These are phyloP conservation scores for Botrytis hyacinthi DNA, from an alignment of 2,329 filamentous ascomycete genomes.

Conservation along the genomic window DNA sequence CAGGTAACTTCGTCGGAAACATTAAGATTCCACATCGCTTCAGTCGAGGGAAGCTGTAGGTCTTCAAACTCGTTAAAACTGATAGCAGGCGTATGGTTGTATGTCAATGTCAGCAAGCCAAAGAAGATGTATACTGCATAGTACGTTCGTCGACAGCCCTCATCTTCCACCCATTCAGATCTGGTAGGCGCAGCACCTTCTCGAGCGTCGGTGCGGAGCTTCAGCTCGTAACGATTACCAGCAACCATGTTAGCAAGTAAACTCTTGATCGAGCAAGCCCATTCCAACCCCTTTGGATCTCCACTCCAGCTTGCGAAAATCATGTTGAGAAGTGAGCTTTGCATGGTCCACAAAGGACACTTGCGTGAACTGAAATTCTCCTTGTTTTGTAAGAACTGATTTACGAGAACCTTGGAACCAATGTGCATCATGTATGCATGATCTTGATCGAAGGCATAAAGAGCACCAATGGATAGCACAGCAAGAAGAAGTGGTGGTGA, in stretches of 20 bases:
- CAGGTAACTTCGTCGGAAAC: slow-evolving; percentile 75
- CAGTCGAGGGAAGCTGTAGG: slow-evolving; percentile 85
- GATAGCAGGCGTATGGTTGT: slow-evolving; percentile 97
- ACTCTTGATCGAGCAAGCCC: slow-evolving; percentile 99
- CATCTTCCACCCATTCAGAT: slow-evolving; percentile 93
- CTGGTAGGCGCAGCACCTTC: slow-evolving; percentile 73
- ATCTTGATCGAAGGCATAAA: slow-evolving; percentile 97
- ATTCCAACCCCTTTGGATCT: slow-evolving; percentile 94
- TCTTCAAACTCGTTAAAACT: slow-evolving; percentile 98
- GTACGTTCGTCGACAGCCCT: slow-evolving; percentile 93
- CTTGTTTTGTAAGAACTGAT: slow-evolving; percentile 96
- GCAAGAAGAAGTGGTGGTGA: slow-evolving; percentile 83
- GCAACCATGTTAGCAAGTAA: slow-evolving; percentile 98
- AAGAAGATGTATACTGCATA: slow-evolving; percentile 99
- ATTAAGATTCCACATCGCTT: slow-evolving; percentile 89
- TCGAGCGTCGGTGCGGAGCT: slow-evolving; percentile 86
- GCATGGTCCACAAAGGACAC: slow-evolving; percentile 97
- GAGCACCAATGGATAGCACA: slow-evolving; percentile 88
- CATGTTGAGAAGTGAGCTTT: slow-evolving; percentile 96
- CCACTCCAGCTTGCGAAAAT: slow-evolving; percentile 99
- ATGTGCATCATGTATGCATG: slow-evolving; percentile 97
- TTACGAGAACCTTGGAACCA: slow-evolving; percentile 94
- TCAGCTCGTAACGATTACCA: slow-evolving; percentile 93
- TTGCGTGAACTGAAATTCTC: slow-evolving; percentile 98
- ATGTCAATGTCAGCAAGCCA: slow-evolving; percentile 87